These are phyloP conservation scores for Colletotrichum tabaci DNA, from an alignment of 2,329 filamentous ascomycete species.

Conservation along the genomic window DNA sequence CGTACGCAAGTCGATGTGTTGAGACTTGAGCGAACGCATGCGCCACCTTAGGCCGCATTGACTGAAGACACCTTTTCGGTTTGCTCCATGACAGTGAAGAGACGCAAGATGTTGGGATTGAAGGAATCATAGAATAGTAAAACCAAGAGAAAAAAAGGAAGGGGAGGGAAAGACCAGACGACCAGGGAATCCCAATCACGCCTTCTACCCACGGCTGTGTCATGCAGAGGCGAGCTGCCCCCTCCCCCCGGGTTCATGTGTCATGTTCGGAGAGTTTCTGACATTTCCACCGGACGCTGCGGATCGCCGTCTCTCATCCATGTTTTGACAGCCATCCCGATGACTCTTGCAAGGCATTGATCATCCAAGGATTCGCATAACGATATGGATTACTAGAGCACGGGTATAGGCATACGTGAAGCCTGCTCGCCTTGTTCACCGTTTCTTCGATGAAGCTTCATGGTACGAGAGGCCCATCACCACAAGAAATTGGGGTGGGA, in stretches of 20 bases:
- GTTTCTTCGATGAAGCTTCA: not conserved
- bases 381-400: not conserved
- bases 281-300: slow-evolving; percentile 4
- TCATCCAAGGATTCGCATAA: slow-evolving; percentile 27
- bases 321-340: not conserved
- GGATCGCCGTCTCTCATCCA: slow-evolving; percentile 7
- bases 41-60: slow-evolving; percentile 19
- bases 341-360: slow-evolving; percentile 25
- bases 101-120: slow-evolving; percentile 39
- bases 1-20: slow-evolving; percentile 26
- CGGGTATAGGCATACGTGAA: slow-evolving; percentile 6
- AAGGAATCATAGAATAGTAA: slow-evolving; percentile 6
- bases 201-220: slow-evolving; percentile 24
- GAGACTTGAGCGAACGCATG: slow-evolving; percentile 1
- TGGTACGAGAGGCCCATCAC: slow-evolving; percentile 24
- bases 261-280: slow-evolving; percentile 33
- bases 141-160: slow-evolving; percentile 7
- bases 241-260: slow-evolving; percentile 30
- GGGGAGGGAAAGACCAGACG: slow-evolving; percentile 31
- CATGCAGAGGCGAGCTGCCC: slow-evolving; percentile 24
- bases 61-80: slow-evolving; percentile 26
- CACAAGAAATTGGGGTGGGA: slow-evolving; percentile 23
- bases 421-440: not conserved
- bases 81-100: slow-evolving; percentile 29
- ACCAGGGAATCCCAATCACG: slow-evolving; percentile 33